Base-by-base conservation (phyloP, 1,284 basidiomycete species). In the Vanrija pseudolonga region DNA sequence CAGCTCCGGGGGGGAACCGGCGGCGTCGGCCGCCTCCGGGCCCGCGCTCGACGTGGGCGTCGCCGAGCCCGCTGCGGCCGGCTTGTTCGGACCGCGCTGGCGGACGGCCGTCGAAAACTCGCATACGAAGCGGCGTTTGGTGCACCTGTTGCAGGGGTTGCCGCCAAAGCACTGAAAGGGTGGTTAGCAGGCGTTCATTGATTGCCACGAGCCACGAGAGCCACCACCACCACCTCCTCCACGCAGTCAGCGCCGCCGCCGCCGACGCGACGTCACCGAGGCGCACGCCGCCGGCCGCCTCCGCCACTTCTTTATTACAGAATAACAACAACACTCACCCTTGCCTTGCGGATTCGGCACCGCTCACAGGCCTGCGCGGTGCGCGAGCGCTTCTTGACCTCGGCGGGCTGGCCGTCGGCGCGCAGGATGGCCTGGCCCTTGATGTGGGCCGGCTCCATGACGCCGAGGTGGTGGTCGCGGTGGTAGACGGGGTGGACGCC, bases 291-390 rank as follows among this genome's bases (percentile, higher is more conserved):
- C 32, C 32, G 9, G 24, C 24, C 9, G 24, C 5, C 24, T 26
- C 24, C 24, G 32, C 11, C 32, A 32, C 32, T n/a, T n/a, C n/a
- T n/a, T n/a, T 26, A 32, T 32, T 32, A 32, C 9, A 32, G 14
- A 12, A 19, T 36, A 17, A 45, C 17, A 39, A 17, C 4, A 2
- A 5, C 4, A 65, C 64, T 66, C 55, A 66, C 64, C 45, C 60
- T 58, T 12, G 64, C 64, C 38, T 66, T 66, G 38, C 64, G 55
- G 37, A 58, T 52, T 7, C 64, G 58, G 47, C 64, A 66, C 15
- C 57, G 57, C 51, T 66, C 64, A 39, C 64, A 66, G 1, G 64
- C 64, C 57, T 66, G 64, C 1, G 62, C 62, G 3, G 60, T 59
- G 28, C 64, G 56, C 1, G 59, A 59, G 4, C 64, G 51, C 60